Base-by-base conservation (phyloP, 2,329 filamentous ascomycete species). In the Lecanicillium sp. region DNA sequence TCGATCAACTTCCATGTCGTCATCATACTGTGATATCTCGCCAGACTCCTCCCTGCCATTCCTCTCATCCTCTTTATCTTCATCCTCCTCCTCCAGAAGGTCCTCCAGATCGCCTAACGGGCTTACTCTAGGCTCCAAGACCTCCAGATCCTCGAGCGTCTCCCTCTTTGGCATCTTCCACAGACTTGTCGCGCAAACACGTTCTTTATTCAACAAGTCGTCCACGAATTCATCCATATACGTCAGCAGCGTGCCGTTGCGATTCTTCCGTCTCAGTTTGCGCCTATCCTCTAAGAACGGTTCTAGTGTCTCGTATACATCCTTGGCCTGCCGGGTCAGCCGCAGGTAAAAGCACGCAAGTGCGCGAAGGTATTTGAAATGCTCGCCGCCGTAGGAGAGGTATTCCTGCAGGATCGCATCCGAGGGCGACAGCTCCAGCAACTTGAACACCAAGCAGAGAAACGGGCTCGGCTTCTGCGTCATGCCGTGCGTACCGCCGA, bases 261-360 rank as follows among this genome's bases (percentile, higher is more conserved):
- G 77, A 12, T 80, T 83, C 50, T 84, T 75, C 43, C 87, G 69
- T 59, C 84, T 79, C 60, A 98, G 56, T 64, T 96, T 98, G 49
- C 92, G 70, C 47, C 76, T 74, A 56, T 98, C 92, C 44, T 78
- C 76, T 36, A 98, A 65, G 41, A 85, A 80, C 19, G 87, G 86
- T 65, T 98, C 92, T 31, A 98, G 67, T 13, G 77, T 76, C 41
- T 63, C 64, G 60, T 90, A 94, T 4, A 96, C 81, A 41, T 92
- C 83, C 50, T 83, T 83, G 5, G 87, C 78, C 48, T 81, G 75
- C 55, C 90, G 82, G 14, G 92, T 94, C 51, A 98, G 65, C 11
- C 92, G 73, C n/a, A 95, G 77, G 60, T 98, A 96, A 58, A 98
- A 96, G 2, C 83, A 83, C 0, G 89, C 90, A 47, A 98, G 68